Evolutionary conservation across 1,139 yeast species (phyloP).

Genomic region (Candida buenavistaensis): DNA sequence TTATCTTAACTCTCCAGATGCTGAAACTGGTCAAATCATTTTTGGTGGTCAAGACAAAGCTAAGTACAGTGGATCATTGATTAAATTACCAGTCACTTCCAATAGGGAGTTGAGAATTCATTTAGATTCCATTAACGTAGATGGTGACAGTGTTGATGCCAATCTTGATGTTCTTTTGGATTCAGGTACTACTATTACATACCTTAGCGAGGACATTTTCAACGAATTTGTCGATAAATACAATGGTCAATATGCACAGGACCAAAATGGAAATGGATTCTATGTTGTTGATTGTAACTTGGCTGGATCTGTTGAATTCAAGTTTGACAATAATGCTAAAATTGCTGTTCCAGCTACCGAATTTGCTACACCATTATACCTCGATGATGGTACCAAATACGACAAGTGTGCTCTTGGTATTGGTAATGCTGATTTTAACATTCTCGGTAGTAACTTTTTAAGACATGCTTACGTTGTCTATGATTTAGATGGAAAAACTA

Average conservation of each 20-base stretch:
- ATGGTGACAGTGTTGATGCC: background rate
- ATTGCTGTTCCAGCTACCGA: constrained; percentile 9
- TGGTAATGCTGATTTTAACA: constrained; percentile 8
- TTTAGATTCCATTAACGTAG: constrained; percentile 4
- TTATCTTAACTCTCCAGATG: constrained; percentile 24
- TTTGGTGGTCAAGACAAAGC: constrained; percentile 33
- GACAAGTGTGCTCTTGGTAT: constrained; percentile 4
- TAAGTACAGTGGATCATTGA: constrained; percentile 24
- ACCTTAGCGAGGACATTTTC: constrained; percentile 21
- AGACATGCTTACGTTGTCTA: constrained; percentile 29
- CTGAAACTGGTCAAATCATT: constrained; percentile 24
- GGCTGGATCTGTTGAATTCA: constrained; percentile 9
- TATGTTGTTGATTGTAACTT: constrained; percentile 5
- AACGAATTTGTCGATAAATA: constrained; percentile 20
- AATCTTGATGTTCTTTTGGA: constrained; percentile 17
- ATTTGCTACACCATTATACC: constrained; percentile 15
- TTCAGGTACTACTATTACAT: constrained; percentile 31
- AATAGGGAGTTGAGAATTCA: constrained; percentile 5
- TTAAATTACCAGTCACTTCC: constrained; percentile 9
- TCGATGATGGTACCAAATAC: constrained; percentile 5
- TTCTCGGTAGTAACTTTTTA: constrained; percentile 33
- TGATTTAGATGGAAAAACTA: constrained; percentile 26
- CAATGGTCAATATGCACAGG: constrained; percentile 14
- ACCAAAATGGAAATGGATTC: background rate
- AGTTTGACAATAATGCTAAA: constrained; percentile 8